phyloP scores from a whole-genome alignment of 2,329 filamentous ascomycete species.

The Exserohilum rostratum region DNA sequence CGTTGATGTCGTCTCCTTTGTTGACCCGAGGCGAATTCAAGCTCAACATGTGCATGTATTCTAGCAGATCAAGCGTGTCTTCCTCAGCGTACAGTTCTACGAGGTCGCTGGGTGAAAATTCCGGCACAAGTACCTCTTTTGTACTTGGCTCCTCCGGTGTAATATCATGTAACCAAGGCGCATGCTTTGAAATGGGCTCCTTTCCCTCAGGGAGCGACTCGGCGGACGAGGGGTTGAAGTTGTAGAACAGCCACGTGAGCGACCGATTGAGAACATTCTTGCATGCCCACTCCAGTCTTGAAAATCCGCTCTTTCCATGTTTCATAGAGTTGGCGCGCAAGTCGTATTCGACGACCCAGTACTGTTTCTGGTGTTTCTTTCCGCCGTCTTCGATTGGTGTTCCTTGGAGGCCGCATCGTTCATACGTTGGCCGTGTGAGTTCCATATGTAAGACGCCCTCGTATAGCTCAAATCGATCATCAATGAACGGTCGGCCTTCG shows the following conservation, averaged over 20 bases:
- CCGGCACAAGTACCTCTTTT: conserved; percentile 35
- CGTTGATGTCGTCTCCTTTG: conserved; percentile 65
- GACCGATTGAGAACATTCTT: conserved; percentile 74
- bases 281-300: conserved; percentile 77
- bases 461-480: conserved; percentile 73
- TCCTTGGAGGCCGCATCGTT: conserved; percentile 80
- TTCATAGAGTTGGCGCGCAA: conserved; percentile 77
- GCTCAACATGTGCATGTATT: conserved; percentile 75
- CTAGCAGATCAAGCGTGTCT: conserved; percentile 69
- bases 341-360: conserved; percentile 82
- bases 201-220: conserved; percentile 33
- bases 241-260: conserved; percentile 78
- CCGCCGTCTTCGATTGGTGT: conserved; percentile 65
- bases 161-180: conserved; percentile 39
- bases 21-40: conserved; percentile 69
- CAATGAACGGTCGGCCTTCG: conserved; percentile 71
- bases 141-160: conserved; percentile 31
- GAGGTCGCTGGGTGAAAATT: conserved; percentile 24
- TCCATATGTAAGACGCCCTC: conserved; percentile 76
- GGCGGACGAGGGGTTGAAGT: conserved; percentile 51
- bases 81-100: conserved; percentile 61
- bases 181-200: conserved; percentile 37
- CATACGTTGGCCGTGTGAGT: conserved; percentile 80
- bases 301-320: conserved; percentile 82
- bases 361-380: conserved; percentile 68